Evolutionary conservation across 202 grass and related monocot genomes (phyloP), one percentile per base, ranked within the genome.

Genomic region (Cymbopogon flexuosus): DNA sequence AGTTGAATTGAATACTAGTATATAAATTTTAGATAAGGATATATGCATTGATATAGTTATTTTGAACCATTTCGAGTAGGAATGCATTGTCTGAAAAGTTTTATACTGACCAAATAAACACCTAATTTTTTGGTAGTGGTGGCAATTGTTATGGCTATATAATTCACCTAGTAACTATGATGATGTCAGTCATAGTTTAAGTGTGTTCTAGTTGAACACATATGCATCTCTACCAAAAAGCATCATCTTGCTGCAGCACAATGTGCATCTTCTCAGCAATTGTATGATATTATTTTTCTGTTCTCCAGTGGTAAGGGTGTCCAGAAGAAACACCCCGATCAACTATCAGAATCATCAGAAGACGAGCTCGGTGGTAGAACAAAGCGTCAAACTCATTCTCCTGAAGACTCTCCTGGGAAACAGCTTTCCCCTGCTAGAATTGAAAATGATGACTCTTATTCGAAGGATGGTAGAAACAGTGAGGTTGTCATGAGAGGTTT

Each of bases 341-440:
- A 69, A 84, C 79, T 69, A 34, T 84, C 84, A 83, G 79, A 83
- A 47, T 95, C 82, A 67, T 82, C 89, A 76, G 84, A 89, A 72
- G 80, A 67, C 64, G 86, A 84, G 68, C 66, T 66, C 84, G 84
- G 19, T 83, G 62, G 59, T 71, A 84, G 72, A 78, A 89, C 37
- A 65, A 56, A 40, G 22, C 64, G 0, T 45, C 82, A 75, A 62
- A 46, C 12, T 52, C 64, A 88, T 83, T 82, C 77, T 47, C 61
- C 75, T 21, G 72, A 82, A 21, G 83, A 49, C 76, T 70, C 75
- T 62, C 76, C 3, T 76, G 66, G 15, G 34, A 71, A 84, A 83
- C 58, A 45, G 15, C 60, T 14, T 37, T 88, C 83, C 21, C 66
- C 76, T 78, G 62, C 76, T 60, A 83, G 68, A 83, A 65, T 63